These are phyloP conservation scores for Mycoemilia scoparia DNA, from an alignment of 192 early-diverging fungal genomes.

Conservation along the genomic window DNA sequence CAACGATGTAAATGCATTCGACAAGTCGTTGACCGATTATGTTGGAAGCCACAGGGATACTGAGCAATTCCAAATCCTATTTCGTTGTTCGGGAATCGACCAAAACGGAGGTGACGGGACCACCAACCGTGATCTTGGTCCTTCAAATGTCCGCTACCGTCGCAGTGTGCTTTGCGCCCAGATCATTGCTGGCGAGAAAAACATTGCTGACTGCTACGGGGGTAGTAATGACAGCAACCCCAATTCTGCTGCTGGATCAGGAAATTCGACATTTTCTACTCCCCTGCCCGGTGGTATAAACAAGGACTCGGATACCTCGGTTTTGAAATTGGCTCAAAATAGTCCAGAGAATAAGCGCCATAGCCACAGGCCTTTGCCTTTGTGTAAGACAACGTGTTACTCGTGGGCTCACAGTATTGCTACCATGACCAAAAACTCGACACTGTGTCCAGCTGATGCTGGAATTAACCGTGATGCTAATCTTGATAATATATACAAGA, in stretches of 20 bases:
- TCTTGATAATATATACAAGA: slow-evolving; percentile 16
- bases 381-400: slow-evolving; percentile 22
- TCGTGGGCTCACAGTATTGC: slow-evolving; percentile 20
- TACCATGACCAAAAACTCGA: slow-evolving; percentile 15
- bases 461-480: slow-evolving; percentile 22
- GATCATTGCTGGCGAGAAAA: slow-evolving; percentile 18
- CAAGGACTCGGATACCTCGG: too few species aligned
- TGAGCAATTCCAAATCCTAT: slow-evolving; percentile 27
- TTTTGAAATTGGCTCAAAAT: too few species aligned
- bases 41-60: slow-evolving; percentile 17
- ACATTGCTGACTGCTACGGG: slow-evolving; percentile 20
- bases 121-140: slow-evolving; percentile 21
- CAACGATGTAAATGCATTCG: slow-evolving; percentile 20
- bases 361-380: slow-evolving; percentile 13
- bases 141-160: slow-evolving; percentile 19
- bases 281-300: too few species aligned
- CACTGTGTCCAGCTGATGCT: slow-evolving; percentile 14
- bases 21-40: slow-evolving; percentile 25
- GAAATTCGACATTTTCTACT: too few species aligned
- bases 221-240: slow-evolving; percentile 1
- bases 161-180: slow-evolving; percentile 28
- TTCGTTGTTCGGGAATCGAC: slow-evolving; percentile 23
- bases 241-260: too few species aligned
- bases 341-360: too few species aligned
- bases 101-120: slow-evolving; percentile 22